Percentiles rank a stretch among this genome's conserved stretches.
Conservation (phyloP, 257 asterid species). For the Penstemon davidsonii region DNA sequence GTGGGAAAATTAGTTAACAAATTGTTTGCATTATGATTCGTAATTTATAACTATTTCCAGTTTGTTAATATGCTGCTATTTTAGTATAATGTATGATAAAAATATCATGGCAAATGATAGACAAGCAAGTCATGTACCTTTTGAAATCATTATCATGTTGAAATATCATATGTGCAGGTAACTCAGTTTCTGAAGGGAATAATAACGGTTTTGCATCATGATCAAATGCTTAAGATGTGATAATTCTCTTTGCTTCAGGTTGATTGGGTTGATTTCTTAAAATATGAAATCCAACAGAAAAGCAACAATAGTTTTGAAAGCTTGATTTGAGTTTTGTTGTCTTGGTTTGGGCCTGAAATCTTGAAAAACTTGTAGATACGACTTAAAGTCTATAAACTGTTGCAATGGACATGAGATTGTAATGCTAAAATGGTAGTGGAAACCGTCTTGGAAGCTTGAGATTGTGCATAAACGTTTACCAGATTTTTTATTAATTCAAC, state of each 20-base stretch:
- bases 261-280: not conserved
- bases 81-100: too few relatives aligned
- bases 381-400: not conserved
- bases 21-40: too few relatives aligned
- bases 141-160: not conserved
- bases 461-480: not conserved
- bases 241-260: not conserved
- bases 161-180: not conserved
- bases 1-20: too few relatives aligned
- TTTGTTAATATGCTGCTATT: too few relatives aligned
- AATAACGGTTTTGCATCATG: not conserved
- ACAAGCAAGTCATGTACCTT: not conserved
- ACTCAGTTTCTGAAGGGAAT: not conserved
- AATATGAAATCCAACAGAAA: not conserved
- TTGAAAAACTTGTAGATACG: not conserved
- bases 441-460: not conserved
- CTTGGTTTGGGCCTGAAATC: conserved; percentile 5
- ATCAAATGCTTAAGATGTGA: not conserved
- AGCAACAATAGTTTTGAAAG: not conserved
- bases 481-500: not conserved
- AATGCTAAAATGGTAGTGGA: not conserved
- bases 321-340: not conserved
- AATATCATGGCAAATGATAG: not conserved
- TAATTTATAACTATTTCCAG: too few relatives aligned
- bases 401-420: conserved; percentile 9